Percentiles rank a stretch among this genome's conserved stretches.
Conservation (phyloP, 768 basidiomycete genomes). For the Psilocybe azurescens region DNA sequence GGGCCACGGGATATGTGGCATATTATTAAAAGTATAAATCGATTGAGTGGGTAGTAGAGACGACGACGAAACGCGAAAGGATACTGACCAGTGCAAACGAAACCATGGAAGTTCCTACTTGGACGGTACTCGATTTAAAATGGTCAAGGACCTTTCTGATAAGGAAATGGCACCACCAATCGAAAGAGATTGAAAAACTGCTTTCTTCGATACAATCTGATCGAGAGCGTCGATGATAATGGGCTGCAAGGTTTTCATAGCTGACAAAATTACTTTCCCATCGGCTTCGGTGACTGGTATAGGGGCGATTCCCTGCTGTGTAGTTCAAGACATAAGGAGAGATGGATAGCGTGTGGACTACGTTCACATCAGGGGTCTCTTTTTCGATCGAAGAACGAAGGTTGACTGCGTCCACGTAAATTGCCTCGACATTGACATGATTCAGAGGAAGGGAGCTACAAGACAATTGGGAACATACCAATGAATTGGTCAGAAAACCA, state of each 20-base stretch:
- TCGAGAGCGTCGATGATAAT: conserved; percentile 24
- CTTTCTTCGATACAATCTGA: conserved; percentile 30
- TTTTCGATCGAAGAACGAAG: conserved; percentile 27
- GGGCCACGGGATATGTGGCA: conserved; percentile 22
- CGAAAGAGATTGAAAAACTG: conserved; percentile 26
- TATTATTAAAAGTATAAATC: neutral
- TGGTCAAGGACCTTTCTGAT: conserved; percentile 22
- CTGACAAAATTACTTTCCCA: conserved; percentile 25
- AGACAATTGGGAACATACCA: conserved; percentile 23
- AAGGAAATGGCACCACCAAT: conserved; percentile 20
- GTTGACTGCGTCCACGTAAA: conserved; percentile 29
- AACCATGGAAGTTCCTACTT: conserved; percentile 32
- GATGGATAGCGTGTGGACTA: conserved; percentile 7
- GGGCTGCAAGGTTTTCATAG: conserved; percentile 20
- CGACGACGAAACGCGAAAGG: neutral
- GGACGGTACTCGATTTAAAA: conserved; percentile 28
- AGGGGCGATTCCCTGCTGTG: conserved; percentile 11
- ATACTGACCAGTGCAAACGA: conserved; percentile 30
- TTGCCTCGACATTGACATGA: conserved; percentile 16
- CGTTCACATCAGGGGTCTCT: conserved; percentile 33
- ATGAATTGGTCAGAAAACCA: conserved; percentile 25
- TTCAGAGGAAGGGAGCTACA: neutral
- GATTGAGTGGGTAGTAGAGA: neutral
- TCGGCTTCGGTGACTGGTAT: conserved; percentile 28
- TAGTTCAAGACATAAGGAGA: neutral